Evolutionary conservation across 2,329 filamentous ascomycete genomes (phyloP).

Genomic region (Aspergillus calidoustus): DNA sequence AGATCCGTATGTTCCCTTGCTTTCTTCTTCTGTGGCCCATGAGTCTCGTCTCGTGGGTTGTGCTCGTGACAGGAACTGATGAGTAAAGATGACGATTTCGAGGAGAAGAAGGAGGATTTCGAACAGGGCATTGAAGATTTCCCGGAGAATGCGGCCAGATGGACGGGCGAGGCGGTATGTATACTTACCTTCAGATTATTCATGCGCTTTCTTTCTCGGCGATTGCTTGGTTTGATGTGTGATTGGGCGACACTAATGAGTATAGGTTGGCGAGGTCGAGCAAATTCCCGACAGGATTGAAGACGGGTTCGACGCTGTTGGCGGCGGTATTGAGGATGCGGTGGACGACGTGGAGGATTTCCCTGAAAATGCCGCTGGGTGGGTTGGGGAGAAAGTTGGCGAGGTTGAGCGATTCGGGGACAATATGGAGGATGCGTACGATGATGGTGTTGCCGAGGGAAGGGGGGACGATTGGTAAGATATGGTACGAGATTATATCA

Average conservation of each 20-base stretch:
- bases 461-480: conserved; percentile 27
- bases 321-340: conserved; percentile 2
- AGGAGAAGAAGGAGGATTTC: conserved; percentile 37
- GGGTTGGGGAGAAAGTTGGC: conserved; percentile 9
- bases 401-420: conserved; percentile 32
- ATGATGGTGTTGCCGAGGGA: conserved; percentile 43
- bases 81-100: conserved; percentile 38
- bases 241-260: background rate
- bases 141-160: conserved; percentile 49
- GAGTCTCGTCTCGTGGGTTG: background rate
- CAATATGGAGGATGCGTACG: conserved; percentile 49
- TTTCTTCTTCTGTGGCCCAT: background rate
- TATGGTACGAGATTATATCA: background rate
- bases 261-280: conserved; percentile 46
- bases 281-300: conserved; percentile 43
- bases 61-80: background rate
- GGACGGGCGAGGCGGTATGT: conserved; percentile 47
- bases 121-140: conserved; percentile 46
- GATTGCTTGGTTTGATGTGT: background rate
- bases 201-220: background rate
- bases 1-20: conserved; percentile 40
- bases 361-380: conserved; percentile 1
- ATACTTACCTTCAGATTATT: background rate
- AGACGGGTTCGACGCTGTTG: conserved; percentile 30
- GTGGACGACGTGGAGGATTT: conserved; percentile 9